A percentile compares a stretch with the other conserved stretches of the same genome.
Evolutionary conservation across 2,329 filamentous ascomycete genomes (phyloP).

Genomic region (Diaporthe ilicicola): DNA sequence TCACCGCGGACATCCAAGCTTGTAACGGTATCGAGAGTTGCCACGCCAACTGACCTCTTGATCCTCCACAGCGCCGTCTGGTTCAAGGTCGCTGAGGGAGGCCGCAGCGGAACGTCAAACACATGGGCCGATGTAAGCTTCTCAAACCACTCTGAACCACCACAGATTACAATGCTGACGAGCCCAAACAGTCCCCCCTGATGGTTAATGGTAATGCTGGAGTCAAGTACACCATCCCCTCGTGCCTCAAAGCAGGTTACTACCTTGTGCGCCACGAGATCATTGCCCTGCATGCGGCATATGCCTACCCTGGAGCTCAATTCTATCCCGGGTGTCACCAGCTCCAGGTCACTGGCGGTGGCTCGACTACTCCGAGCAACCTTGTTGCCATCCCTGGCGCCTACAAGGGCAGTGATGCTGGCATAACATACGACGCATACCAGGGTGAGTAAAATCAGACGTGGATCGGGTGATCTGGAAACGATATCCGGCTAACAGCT

Average conservation of each 20-base stretch:
- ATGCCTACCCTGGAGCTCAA: conserved; percentile 60
- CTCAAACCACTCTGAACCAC: not conserved
- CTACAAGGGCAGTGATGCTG: conserved; percentile 58
- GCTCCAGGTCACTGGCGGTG: conserved; percentile 60
- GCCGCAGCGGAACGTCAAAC: conserved; percentile 58
- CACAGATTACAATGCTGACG: not conserved
- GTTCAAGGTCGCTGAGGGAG: conserved; percentile 63
- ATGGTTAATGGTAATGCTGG: conserved; percentile 53
- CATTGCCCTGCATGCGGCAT: conserved; percentile 61
- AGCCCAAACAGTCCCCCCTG: conserved; percentile 42
- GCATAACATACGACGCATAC: conserved; percentile 63
- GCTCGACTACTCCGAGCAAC: conserved; percentile 49
- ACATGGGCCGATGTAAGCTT: conserved; percentile 53
- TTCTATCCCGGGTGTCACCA: conserved; percentile 68
- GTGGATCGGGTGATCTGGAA: not conserved
- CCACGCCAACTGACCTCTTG: conserved; percentile 27
- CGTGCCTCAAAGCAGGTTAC: conserved; percentile 60
- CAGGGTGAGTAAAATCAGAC: conserved; percentile 46
- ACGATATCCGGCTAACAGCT: not conserved
- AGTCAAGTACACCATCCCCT: conserved; percentile 62
- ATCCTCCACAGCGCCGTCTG: conserved; percentile 52
- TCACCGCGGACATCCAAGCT: no score
- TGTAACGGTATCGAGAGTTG: not conserved
- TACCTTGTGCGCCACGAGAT: conserved; percentile 68
- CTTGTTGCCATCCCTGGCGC: conserved; percentile 63